Evolutionary conservation across 352 stramenopile species (phyloP), one percentile per base, ranked within the genome.

Genomic region (Pythium sp.): DNA sequence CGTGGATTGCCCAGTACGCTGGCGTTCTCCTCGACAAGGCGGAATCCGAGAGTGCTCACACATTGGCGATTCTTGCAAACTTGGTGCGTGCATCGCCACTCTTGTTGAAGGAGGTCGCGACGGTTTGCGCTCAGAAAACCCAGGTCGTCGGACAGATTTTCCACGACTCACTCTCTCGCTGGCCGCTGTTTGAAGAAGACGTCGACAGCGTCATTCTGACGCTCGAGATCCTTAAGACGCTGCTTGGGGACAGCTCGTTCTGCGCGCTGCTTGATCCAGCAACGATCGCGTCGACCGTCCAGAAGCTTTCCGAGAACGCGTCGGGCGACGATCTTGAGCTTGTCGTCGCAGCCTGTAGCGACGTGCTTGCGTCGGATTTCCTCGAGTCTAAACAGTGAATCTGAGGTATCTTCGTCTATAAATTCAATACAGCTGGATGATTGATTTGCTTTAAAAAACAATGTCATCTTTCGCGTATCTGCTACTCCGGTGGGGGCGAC

Each of bases 131-230:
- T 32, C 49, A 70, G 0, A 70, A 86, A 41, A 70, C 71, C 1
- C 71, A 79, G 12, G 72, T 69, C 1, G 65, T 91, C 22, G 78
- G 70, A 2, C 71, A 80, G 32, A 78, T 76, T 15, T 69, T 89
- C 24, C 77, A 83, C 49, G 72, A 83, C 30, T 73, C 76, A 47
- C 71, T 91, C 15, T 65, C 75, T 56, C 73, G 73, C 34, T 91
- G 82, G 82, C 82, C 82, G 4, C 62, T 91, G 26, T 91, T 84
- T 61, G 82, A 91, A 66, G 82, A 91, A 34, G 82, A 91, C 60
- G 64, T 87, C 2, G 82, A 91, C 51, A 65, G 78, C n/a, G 76
- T 87, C 5, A 63, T 87, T 46, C 66, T 87, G 20, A 81, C 78
- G 14, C 68, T 91, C 12, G 70, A 87, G 38, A 63, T 91, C 18